Base-by-base conservation (phyloP, 306 rosid genomes). In the Pterocarpus santalinus region DNA sequence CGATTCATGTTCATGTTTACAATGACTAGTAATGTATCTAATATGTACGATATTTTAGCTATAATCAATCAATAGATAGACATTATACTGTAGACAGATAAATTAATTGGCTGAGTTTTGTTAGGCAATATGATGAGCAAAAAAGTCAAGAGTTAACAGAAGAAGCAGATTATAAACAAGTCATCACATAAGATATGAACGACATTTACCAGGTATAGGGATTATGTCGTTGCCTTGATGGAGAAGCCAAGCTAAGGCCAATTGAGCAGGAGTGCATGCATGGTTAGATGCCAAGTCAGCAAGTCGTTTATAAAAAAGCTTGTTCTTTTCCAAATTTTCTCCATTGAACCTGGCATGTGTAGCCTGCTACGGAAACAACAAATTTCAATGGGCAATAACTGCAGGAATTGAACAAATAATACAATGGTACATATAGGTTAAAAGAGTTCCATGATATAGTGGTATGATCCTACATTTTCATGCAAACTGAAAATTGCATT, bases 171-270 rank as follows among this genome's bases (percentile, higher is more conserved):
- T 22, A 22, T 22, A 22, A 22, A 22, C 28, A 22, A 22, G 1
- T 22, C 28, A 22, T 22, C 28, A 22, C 28, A 22, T 22, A 22
- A 22, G 28, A 22, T 22, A 22, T 22, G 28, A 13, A 69, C 30
- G 63, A 84, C 66, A 38, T 47, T 62, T 87, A 92, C 93, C 97
- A n/a, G 97, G 97, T 60, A 92, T 89, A 38, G 94, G 91, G 80
- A 92, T 17, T 79, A 90, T 85, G 63, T 89, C 86, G 36, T 82
- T 85, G 62, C 88, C 92, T 77, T 87, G 97, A 77, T 87, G 90
- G 22, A 92, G 87, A 83, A 90, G 89, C 94, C 94, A 90, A 13
- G 97, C 88, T 73, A 92, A 76, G 74, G 91, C 94, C 72, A 92
- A 69, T 75, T 92, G 93, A 63, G 94, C 84, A 75, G 90, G 89